Evolutionary conservation across 2,329 filamentous ascomycete species (phyloP).

Genomic region (Grosmannia penicillata): DNA sequence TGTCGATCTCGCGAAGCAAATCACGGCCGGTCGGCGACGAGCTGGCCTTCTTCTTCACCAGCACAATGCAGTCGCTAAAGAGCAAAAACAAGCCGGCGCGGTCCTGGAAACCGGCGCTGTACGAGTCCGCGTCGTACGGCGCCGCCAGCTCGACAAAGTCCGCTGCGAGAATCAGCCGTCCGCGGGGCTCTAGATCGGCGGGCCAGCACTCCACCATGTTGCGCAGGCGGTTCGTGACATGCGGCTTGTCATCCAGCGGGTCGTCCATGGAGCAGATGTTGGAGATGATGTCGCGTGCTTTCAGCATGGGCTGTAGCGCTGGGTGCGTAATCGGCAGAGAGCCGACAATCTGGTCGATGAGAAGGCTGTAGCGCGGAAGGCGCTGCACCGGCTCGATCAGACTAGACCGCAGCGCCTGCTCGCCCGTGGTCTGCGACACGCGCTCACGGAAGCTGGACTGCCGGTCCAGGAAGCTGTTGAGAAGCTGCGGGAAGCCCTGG

Average conservation of each 20-base stretch:
- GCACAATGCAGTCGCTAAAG: constrained; percentile 67
- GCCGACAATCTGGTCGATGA: constrained; percentile 89
- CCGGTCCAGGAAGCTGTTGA: constrained; percentile 65
- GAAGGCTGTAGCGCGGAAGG: constrained; percentile 82
- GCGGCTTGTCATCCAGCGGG: constrained; percentile 52
- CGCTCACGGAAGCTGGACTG: constrained; percentile 71
- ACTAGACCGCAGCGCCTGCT: constrained; percentile 79
- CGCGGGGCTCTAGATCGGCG: constrained; percentile 51
- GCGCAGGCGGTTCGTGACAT: constrained; percentile 58
- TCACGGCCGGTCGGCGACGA: constrained; percentile 57
- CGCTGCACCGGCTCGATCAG: constrained; percentile 94
- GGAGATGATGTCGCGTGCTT: constrained; percentile 82
- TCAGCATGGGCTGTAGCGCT: constrained; percentile 67
- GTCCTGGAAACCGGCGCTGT: constrained; percentile 31
- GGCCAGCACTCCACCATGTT: constrained; percentile 72
- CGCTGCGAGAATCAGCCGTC: constrained; percentile 65
- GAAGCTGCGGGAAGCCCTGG: constrained; percentile 67
- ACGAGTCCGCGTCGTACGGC: constrained; percentile 39
- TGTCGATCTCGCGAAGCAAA: constrained; percentile 72
- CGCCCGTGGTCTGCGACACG: constrained; percentile 68
- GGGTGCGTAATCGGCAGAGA: constrained; percentile 77
- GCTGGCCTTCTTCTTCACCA: constrained; percentile 56
- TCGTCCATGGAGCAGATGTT: constrained; percentile 92
- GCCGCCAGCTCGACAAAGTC: constrained; percentile 66
- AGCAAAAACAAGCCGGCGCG: constrained; percentile 61